Evolutionary conservation across 306 rosid genomes (phyloP).

Genomic region (Dalbergia oliveri): DNA sequence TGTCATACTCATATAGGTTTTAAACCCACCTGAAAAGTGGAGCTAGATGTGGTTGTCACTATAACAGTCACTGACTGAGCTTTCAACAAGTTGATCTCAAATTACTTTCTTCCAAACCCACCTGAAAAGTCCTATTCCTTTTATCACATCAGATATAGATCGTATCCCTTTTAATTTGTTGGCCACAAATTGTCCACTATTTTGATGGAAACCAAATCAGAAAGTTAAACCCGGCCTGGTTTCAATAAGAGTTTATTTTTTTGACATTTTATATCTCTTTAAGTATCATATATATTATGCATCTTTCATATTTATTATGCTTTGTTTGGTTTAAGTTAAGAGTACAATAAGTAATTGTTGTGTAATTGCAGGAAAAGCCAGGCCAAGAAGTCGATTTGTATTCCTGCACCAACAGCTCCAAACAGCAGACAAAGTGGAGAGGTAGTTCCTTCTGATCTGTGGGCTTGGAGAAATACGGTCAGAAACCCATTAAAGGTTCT

Average conservation of each 20-base stretch:
- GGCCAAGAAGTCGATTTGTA: slow-evolving; percentile 80
- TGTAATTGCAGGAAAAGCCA: slow-evolving; percentile 67
- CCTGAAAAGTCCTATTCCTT: slow-evolving; percentile 45
- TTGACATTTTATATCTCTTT: background rate
- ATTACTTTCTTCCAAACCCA: slow-evolving; percentile 44
- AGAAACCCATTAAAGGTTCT: slow-evolving; percentile 95
- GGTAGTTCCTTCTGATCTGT: slow-evolving; percentile 87
- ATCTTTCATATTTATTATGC: background rate
- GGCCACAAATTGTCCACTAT: slow-evolving; percentile 25
- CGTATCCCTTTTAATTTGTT: slow-evolving; percentile 7
- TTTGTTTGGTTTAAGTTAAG: background rate
- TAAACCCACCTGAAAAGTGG: slow-evolving; percentile 41
- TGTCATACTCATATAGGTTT: slow-evolving; percentile 42
- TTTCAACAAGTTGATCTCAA: slow-evolving; percentile 50
- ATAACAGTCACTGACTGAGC: slow-evolving; percentile 48
- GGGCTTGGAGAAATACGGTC: slow-evolving; percentile 98
- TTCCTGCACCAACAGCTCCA: slow-evolving; percentile 84
- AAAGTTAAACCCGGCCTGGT: background rate
- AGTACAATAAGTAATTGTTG: background rate
- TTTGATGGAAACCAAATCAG: background rate
- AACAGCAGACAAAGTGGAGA: slow-evolving; percentile 81
- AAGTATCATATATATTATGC: background rate
- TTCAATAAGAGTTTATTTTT: background rate
- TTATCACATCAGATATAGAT: background rate
- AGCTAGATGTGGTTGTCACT: slow-evolving; percentile 44